These are phyloP conservation scores for Fraxinus sp. DNA, from an alignment of 305 asterid species.

Conservation along the genomic window DNA sequence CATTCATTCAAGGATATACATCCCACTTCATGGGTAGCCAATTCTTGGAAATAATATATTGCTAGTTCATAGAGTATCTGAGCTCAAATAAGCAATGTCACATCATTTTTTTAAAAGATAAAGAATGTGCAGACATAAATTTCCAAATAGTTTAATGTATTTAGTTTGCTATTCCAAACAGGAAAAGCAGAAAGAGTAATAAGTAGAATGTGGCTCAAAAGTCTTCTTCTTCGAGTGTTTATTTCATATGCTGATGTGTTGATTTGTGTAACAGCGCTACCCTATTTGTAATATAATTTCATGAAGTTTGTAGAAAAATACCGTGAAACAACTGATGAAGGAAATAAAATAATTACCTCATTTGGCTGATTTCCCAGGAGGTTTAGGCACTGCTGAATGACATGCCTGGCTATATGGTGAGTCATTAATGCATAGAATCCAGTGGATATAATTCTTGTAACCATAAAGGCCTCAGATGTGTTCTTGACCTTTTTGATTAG, in stretches of 20 bases:
- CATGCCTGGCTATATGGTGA: constrained; percentile 15
- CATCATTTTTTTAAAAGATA: not conserved
- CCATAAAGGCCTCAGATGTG: constrained; percentile 2
- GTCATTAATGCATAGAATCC: constrained; percentile 23
- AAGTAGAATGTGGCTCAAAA: not conserved
- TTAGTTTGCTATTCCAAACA: not conserved
- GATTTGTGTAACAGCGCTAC: not conserved
- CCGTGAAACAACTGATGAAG: not conserved
- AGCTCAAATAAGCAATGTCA: not conserved
- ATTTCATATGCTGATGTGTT: not conserved
- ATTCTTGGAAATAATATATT: not conserved
- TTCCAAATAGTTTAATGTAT: not conserved
- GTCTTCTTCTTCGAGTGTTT: not conserved
- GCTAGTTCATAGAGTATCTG: constrained; percentile 1
- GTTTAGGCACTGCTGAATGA: constrained; percentile 19
- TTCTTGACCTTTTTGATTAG: constrained; percentile 25
- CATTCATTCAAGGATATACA: not conserved
- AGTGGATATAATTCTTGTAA: constrained; percentile 12
- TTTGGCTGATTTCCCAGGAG: constrained; percentile 17
- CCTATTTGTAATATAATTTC: not conserved
- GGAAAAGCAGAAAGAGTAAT: not conserved
- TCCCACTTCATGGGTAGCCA: constrained; percentile 13
- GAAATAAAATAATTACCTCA: not conserved
- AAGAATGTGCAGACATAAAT: not conserved
- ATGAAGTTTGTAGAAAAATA: not conserved